Evolutionary conservation across 257 asterid species (phyloP).

Genomic region (Craterostigma plantagineum): DNA sequence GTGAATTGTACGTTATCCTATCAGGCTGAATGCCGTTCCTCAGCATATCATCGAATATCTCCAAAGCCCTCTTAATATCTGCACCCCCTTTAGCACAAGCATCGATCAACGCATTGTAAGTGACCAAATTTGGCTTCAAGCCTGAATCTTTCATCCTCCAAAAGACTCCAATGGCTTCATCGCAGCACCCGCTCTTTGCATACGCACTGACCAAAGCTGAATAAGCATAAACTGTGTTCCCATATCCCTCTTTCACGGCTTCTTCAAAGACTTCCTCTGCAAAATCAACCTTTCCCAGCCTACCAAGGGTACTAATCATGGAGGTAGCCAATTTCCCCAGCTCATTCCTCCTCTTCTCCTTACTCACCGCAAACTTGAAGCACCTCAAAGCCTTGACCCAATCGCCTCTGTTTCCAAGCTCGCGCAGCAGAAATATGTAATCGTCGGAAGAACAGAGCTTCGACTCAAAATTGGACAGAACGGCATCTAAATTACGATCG

Average conservation of each 20-base stretch:
- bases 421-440: slow-evolving; percentile 52
- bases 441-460: slow-evolving; percentile 58
- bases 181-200: slow-evolving; percentile 73
- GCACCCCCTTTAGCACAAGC: slow-evolving; percentile 98
- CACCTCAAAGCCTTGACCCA: slow-evolving; percentile 50
- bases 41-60: slow-evolving; percentile 56
- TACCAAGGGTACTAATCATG: slow-evolving; percentile 85
- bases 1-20: slow-evolving; percentile 81
- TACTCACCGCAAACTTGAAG: slow-evolving; percentile 52
- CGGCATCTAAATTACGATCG: slow-evolving; percentile 15
- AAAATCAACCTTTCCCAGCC: slow-evolving; percentile 68
- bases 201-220: slow-evolving; percentile 80
- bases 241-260: slow-evolving; percentile 59
- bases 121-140: slow-evolving; percentile 79
- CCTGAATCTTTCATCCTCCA: slow-evolving; percentile 58
- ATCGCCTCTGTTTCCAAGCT: slow-evolving; percentile 78
- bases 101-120: slow-evolving; percentile 78
- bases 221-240: slow-evolving; percentile 71
- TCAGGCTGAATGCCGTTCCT: slow-evolving; percentile 63
- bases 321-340: slow-evolving; percentile 73
- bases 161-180: slow-evolving; percentile 59
- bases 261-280: slow-evolving; percentile 52
- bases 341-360: slow-evolving; percentile 42
- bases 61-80: slow-evolving; percentile 64
- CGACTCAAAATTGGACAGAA: slow-evolving; percentile 27